phyloP scores from a whole-genome alignment of 176 grass and related monocot genomes.

The Oryza punctata region DNA sequence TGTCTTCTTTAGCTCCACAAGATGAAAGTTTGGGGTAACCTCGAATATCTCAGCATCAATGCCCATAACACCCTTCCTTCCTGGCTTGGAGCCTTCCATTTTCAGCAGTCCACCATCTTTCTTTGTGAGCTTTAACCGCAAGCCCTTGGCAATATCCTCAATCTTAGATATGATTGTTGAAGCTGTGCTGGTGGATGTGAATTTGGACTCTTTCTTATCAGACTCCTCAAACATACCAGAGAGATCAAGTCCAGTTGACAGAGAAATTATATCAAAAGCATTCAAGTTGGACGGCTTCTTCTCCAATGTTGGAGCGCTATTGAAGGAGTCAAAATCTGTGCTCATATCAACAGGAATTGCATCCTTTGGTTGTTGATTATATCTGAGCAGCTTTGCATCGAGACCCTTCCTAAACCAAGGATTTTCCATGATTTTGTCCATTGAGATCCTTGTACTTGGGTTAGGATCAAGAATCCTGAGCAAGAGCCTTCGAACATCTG shows the following conservation, averaged over 20 bases:
- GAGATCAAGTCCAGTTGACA: constrained; percentile 80
- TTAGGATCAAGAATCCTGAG: constrained; percentile 88
- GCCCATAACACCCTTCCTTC: constrained; percentile 80
- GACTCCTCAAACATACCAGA: constrained; percentile 87
- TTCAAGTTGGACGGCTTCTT: constrained; percentile 71
- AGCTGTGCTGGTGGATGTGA: constrained; percentile 70
- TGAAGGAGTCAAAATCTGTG: constrained; percentile 1
- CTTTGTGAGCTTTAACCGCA: constrained; percentile 85
- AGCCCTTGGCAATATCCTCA: constrained; percentile 66
- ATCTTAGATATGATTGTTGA: constrained; percentile 70
- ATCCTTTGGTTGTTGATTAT: constrained; percentile 39
- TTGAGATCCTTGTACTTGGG: constrained; percentile 75
- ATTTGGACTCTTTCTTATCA: constrained; percentile 71
- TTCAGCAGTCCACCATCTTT: constrained; percentile 81
- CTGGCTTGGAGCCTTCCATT: constrained; percentile 74
- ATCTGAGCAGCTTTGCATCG: constrained; percentile 56
- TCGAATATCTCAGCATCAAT: constrained; percentile 95
- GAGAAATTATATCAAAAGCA: constrained; percentile 92
- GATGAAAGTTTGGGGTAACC: constrained; percentile 82
- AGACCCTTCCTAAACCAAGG: constrained; percentile 93
- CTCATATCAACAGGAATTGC: not conserved
- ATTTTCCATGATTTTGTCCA: constrained; percentile 84
- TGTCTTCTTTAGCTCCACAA: constrained; percentile 87
- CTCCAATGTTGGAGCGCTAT: not conserved
- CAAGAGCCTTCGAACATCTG: constrained; percentile 69